Percentiles rank a stretch among this genome's conserved stretches.
Conservation (phyloP, 2,329 filamentous ascomycete species). For the Lithohypha guttulata region DNA sequence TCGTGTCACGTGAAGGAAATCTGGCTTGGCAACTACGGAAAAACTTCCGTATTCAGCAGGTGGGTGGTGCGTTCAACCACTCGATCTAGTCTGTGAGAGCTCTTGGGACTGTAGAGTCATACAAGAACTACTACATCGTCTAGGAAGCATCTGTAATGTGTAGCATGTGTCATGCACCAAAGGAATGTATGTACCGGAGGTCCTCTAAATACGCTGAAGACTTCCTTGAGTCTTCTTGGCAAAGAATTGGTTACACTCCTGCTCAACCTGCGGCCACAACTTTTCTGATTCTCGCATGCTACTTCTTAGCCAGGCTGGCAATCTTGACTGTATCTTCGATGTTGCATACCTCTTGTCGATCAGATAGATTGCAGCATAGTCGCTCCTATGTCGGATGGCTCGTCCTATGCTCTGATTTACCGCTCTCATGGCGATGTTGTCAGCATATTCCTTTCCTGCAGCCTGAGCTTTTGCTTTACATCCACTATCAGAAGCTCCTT, state of each 20-base stretch:
- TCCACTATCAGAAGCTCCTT: conserved; percentile 12
- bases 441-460: conserved; percentile 68
- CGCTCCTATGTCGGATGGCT: conserved; percentile 74
- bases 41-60: no score
- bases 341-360: conserved; percentile 71
- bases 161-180: no score
- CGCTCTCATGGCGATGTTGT: conserved; percentile 91
- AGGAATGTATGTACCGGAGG: no score
- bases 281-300: conserved; percentile 50
- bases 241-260: conserved; percentile 48
- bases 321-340: conserved; percentile 61
- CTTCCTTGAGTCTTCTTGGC: not conserved
- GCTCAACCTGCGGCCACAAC: conserved; percentile 49
- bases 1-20: conserved; percentile 6
- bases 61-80: no score
- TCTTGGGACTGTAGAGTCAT: no score
- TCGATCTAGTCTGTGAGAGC: no score
- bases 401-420: conserved; percentile 95
- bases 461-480: conserved; percentile 29
- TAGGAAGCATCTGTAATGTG: no score
- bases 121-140: no score
- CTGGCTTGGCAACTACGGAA: not conserved
- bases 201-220: no score
- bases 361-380: conserved; percentile 85
- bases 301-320: conserved; percentile 79